phyloP scores from a whole-genome alignment of 768 basidiomycete genomes.

The Paxillus ammoniavirescens region DNA sequence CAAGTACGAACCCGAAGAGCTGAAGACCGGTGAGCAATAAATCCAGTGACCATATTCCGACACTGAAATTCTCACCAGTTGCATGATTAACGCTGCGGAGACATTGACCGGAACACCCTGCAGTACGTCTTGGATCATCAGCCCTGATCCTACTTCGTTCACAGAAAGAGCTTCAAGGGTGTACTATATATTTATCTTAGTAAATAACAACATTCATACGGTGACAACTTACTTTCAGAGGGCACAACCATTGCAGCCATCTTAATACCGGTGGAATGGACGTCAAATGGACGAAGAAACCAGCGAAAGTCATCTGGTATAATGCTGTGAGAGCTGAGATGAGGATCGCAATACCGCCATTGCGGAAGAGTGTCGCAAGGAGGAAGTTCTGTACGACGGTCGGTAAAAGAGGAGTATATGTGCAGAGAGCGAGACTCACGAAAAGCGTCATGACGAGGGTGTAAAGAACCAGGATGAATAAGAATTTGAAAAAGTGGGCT shows the following conservation, averaged over 20 bases:
- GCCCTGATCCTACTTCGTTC: conserved; percentile 88
- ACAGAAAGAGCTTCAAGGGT: conserved; percentile 83
- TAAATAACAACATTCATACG: not conserved
- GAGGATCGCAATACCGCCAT: conserved; percentile 89
- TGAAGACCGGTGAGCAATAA: conserved; percentile 23
- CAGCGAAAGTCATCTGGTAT: conserved; percentile 86
- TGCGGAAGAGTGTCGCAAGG: conserved; percentile 77
- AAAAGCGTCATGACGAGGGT: conserved; percentile 84
- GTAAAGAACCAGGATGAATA: conserved; percentile 85
- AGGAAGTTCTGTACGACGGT: conserved; percentile 73
- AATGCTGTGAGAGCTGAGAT: conserved; percentile 73
- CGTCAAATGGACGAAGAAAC: conserved; percentile 88
- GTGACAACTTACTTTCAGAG: conserved; percentile 52
- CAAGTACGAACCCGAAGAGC: conserved; percentile 83
- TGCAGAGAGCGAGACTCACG: conserved; percentile 42
- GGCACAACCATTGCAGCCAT: conserved; percentile 91
- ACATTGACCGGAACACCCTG: conserved; percentile 81
- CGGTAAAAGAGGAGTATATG: not conserved
- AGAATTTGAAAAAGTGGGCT: conserved; percentile 90
- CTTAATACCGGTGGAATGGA: conserved; percentile 87
- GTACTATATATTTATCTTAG: conserved; percentile 34
- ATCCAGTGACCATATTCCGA: not conserved
- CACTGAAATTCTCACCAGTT: conserved; percentile 50
- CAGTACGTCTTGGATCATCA: conserved; percentile 77
- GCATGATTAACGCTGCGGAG: conserved; percentile 84